phyloP scores from a whole-genome alignment of 768 basidiomycete species.

The Kwoniella mangroviensis region DNA sequence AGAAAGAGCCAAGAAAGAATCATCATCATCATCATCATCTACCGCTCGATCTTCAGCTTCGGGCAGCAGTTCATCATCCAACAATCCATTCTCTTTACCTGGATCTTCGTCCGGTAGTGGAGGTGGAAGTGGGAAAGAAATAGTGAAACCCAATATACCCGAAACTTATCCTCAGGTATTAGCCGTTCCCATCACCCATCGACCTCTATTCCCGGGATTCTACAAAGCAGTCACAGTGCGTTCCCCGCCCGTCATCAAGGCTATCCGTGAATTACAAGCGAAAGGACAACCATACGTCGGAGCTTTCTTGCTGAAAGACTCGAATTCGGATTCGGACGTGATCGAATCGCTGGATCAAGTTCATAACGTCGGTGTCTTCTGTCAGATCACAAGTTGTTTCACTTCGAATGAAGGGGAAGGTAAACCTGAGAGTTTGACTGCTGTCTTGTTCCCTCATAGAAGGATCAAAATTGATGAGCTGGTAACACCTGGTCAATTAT shows the following conservation, averaged over 20 bases:
- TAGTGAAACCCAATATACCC: constrained; percentile 79
- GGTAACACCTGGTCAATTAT: constrained; percentile 58
- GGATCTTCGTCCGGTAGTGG: constrained; percentile 24
- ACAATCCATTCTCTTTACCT: constrained; percentile 16
- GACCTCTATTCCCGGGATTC: constrained; percentile 95
- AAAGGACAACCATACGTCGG: constrained; percentile 97
- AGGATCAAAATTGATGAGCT: constrained; percentile 86
- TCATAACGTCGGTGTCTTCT: constrained; percentile 92
- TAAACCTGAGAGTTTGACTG: constrained; percentile 86
- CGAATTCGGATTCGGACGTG: constrained; percentile 86
- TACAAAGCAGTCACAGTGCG: constrained; percentile 96
- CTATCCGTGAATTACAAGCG: constrained; percentile 95
- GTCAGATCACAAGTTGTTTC: constrained; percentile 87
- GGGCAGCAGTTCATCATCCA: constrained; percentile 18
- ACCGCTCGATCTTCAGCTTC: constrained; percentile 23
- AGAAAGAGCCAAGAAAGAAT: constrained; percentile 28
- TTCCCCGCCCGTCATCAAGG: constrained; percentile 86
- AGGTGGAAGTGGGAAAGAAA: constrained; percentile 33
- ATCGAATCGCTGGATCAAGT: constrained; percentile 87
- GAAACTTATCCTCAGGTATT: constrained; percentile 91
- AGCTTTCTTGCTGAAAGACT: constrained; percentile 94
- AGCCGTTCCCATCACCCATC: constrained; percentile 89
- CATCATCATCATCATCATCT: constrained; percentile 21
- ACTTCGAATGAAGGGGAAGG: constrained; percentile 48
- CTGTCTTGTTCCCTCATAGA: constrained; percentile 90